Conservation (phyloP, 1,284 basidiomycete genomes). For the Hemileia vastatrix region DNA sequence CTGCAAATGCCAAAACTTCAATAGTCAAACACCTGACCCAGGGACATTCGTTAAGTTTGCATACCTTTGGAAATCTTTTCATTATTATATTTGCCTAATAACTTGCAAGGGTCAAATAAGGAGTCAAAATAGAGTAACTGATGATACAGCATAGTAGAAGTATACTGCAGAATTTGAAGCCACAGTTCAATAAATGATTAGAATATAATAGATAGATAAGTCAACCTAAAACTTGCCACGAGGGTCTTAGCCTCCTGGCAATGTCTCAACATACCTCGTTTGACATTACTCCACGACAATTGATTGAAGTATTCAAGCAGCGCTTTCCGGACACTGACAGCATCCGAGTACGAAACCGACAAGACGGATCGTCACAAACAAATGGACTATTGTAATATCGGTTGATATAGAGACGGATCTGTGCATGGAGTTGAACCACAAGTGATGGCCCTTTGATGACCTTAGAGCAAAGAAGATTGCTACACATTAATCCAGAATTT, state of each 20-base stretch:
- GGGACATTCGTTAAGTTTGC: background rate
- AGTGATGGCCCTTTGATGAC: constrained; percentile 56
- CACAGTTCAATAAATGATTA: constrained; percentile 3
- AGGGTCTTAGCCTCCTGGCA: background rate
- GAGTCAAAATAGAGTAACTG: constrained; percentile 71
- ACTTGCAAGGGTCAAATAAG: constrained; percentile 66
- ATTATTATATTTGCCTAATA: constrained; percentile 51
- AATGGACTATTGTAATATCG: constrained; percentile 84
- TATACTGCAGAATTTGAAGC: constrained; percentile 55
- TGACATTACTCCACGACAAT: constrained; percentile 59
- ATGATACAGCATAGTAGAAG: constrained; percentile 70
- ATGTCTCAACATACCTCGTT: constrained; percentile 57
- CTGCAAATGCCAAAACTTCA: constrained; percentile 2
- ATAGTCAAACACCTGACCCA: background rate
- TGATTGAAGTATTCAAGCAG: constrained; percentile 54
- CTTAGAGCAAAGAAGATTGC: constrained; percentile 52
- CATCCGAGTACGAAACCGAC: constrained; percentile 70
- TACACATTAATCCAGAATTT: constrained; percentile 51
- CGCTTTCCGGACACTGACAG: constrained; percentile 81
- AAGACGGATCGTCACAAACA: constrained; percentile 75
- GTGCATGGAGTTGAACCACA: constrained; percentile 71
- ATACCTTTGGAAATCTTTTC: constrained; percentile 17
- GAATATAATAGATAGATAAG: background rate
- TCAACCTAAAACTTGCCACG: background rate
- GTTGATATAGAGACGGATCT: constrained; percentile 65